A percentile compares a stretch with the other conserved stretches of the same genome.
These are phyloP conservation scores for Pythium apleroticum DNA, from an alignment of 352 stramenopile genomes.

Conservation along the genomic window DNA sequence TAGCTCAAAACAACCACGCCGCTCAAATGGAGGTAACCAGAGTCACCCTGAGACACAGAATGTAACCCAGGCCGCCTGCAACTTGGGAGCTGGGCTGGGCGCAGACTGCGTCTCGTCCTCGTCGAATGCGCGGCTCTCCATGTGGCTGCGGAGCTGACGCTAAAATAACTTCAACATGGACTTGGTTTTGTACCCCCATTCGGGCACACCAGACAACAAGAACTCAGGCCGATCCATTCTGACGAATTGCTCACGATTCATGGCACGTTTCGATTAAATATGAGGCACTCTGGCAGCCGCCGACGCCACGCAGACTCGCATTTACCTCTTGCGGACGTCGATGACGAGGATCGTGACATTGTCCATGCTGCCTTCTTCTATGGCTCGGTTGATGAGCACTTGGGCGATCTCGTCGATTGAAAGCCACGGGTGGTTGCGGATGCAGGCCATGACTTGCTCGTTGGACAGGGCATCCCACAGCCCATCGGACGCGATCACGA, in stretches of 20 bases:
- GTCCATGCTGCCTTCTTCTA: slow-evolving; percentile 68
- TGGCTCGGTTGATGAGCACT: slow-evolving; percentile 63
- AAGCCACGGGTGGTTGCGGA: slow-evolving; percentile 70
- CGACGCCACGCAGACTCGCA: background rate
- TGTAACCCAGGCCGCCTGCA: background rate
- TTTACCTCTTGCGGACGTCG: slow-evolving; percentile 50
- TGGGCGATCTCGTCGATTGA: slow-evolving; percentile 55
- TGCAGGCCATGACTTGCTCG: slow-evolving; percentile 57
- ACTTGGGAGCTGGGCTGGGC: background rate
- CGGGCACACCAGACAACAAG: background rate
- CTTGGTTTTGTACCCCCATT: background rate
- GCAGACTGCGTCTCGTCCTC: background rate
- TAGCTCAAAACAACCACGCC: background rate
- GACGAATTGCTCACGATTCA: background rate
- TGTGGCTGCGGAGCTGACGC: background rate
- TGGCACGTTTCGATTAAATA: slow-evolving; percentile 20
- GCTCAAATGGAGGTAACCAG: background rate
- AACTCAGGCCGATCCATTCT: background rate
- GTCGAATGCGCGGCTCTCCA: slow-evolving; percentile 1
- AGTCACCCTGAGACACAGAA: background rate
- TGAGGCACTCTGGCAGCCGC: background rate
- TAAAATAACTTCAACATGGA: slow-evolving; percentile 18
- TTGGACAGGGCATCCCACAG: slow-evolving; percentile 78
- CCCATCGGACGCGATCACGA: slow-evolving; percentile 74
- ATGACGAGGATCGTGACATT: slow-evolving; percentile 79